These are phyloP conservation scores for Beta lomatogona DNA, from an alignment of 179 eudicot genomes.

Conservation along the genomic window DNA sequence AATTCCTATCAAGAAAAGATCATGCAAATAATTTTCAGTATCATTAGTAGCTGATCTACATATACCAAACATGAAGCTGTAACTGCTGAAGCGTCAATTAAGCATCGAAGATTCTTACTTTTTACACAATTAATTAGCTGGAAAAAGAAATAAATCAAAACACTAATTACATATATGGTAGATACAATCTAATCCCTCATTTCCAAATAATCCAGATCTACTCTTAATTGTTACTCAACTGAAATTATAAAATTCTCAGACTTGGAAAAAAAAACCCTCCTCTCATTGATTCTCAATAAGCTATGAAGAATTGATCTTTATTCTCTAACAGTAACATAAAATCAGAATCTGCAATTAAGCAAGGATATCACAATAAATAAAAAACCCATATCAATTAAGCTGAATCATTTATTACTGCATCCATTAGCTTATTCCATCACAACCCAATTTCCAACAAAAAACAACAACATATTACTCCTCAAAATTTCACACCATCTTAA, in stretches of 20 bases:
- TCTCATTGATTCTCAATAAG: background rate
- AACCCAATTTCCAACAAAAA: background rate
- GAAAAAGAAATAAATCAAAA: background rate
- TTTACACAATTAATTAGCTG: background rate
- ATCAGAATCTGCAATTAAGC: background rate
- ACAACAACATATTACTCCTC: background rate
- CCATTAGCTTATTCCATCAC: slow-evolving; percentile 9
- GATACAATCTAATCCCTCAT: slow-evolving; percentile 13
- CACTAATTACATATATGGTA: slow-evolving; percentile 9
- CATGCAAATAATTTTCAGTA: slow-evolving; percentile 1
- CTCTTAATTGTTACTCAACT: background rate
- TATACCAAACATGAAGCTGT: slow-evolving; percentile 16
- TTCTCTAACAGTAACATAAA: background rate
- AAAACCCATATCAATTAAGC: slow-evolving; percentile 21
- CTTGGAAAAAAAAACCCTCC: slow-evolving; percentile 7
- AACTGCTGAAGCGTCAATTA: background rate
- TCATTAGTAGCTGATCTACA: background rate
- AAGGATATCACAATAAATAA: background rate
- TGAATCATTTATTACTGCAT: slow-evolving; percentile 10
- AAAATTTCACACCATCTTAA: slow-evolving; percentile 17
- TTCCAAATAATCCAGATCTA: slow-evolving; percentile 21
- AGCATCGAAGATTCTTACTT: background rate
- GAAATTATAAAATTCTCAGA: background rate
- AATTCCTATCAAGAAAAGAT: slow-evolving; percentile 21
- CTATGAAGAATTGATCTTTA: background rate